Base-by-base conservation (phyloP, 495 filamentous ascomycete genomes). In the Aspergillus saccharolyticus region DNA sequence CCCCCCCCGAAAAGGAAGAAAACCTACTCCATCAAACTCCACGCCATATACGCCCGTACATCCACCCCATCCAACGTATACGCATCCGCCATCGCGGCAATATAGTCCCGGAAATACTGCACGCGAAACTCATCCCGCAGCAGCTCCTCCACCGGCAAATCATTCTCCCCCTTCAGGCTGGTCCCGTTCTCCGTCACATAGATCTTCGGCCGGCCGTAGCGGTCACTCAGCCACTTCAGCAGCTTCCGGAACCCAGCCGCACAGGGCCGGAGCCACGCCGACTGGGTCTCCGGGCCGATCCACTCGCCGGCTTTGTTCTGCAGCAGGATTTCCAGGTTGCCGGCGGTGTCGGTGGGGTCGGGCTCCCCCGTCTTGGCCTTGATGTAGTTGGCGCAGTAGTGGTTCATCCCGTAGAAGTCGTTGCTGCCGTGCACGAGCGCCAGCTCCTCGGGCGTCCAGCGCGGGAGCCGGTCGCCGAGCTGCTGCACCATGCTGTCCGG, bases 171-270 rank as follows among this genome's bases (percentile, higher is more conserved):
- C 65, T 89, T 86, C 63, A 89, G 74, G 59, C 83, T 85, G 3
- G 88, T 91, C 18, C 89, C 88, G 71, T 89, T 91, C 78, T 91
- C 89, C 0, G 89, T 93, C 54, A 90, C 86, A 69, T 88, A 89
- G 70, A 92, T 89, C 66, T 83, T 83, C 21, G 88, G 88, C 58
- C 84, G 71, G 39, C 76, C 79, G 70, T 91, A 91, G 5, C 89
- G 80, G 63, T 89, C 85, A 70, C 82, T 86, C 55, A 93, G 80
- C 88, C 88, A 93, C 66, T 83, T 84, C 60, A 92, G 76, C 55
- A 92, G 76, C 63, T 88, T 84, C 49, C 87, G 79, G 80, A 91
- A 93, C 0, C 88, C 89, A 44, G 82, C 72, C 1, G 86, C 80
- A 62, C 83, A 81, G 6, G 88, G 88, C 39, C 86, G 80, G 51